A percentile compares a stretch with the other conserved stretches of the same genome.
phyloP scores from a whole-genome alignment of 257 asterid species.

The Solanum raphanifolium region DNA sequence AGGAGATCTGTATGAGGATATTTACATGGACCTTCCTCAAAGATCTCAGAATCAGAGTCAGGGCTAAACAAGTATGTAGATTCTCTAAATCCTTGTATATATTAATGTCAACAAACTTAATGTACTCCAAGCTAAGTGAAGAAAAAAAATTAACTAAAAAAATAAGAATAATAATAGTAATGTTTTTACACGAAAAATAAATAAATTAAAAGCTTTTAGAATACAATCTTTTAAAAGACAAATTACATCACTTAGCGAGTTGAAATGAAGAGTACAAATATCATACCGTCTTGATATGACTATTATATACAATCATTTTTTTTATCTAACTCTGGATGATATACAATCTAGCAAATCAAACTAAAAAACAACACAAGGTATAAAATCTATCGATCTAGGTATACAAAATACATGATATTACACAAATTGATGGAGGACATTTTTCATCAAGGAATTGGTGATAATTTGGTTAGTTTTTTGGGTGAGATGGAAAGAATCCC shows the following conservation, averaged over 20 bases:
- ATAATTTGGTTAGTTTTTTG: conserved; percentile 53
- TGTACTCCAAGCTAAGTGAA: not conserved
- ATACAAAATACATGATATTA: not conserved
- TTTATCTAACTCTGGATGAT: not conserved
- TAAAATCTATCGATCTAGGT: not conserved
- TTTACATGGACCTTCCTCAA: not conserved
- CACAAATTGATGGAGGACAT: conserved; percentile 28
- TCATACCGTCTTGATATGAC: not conserved
- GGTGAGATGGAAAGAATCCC: conserved; percentile 94
- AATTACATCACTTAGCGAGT: not conserved
- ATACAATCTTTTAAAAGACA: not conserved
- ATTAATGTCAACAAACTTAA: too few relatives aligned
- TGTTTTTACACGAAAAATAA: not conserved
- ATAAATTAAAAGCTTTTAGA: not conserved
- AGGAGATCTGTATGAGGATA: not conserved
- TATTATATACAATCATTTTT: not conserved
- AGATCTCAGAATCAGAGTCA: not conserved
- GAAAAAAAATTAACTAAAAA: not conserved
- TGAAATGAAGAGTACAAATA: not conserved
- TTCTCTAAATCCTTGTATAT: not conserved
- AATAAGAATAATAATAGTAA: not conserved
- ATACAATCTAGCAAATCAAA: not conserved
- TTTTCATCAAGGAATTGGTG: conserved; percentile 37
- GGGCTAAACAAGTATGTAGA: not conserved
- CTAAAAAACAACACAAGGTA: not conserved